A percentile compares a stretch with the other conserved stretches of the same genome.
Conservation (phyloP, 2,329 filamentous ascomycete genomes). For the Monilinia laxa region DNA sequence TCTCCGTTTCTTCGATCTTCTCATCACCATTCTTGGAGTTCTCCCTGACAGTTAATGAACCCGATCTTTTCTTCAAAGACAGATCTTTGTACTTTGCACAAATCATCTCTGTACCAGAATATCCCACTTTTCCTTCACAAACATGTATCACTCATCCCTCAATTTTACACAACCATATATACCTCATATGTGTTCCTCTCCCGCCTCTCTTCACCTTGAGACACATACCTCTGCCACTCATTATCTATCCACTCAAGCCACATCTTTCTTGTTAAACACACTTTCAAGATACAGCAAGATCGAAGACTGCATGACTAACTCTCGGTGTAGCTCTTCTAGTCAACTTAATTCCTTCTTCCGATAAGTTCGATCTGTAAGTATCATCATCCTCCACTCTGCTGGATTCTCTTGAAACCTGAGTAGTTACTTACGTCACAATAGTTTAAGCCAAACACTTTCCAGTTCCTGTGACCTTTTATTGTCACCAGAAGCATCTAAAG, state of each 20-base stretch:
- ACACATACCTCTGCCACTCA: not conserved
- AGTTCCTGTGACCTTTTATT: not conserved
- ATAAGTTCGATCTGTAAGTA: conserved; percentile 1
- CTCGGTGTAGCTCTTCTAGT: not conserved
- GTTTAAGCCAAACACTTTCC: not conserved
- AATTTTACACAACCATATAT: not conserved
- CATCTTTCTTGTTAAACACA: not conserved
- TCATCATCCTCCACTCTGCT: not conserved
- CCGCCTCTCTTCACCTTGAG: not conserved
- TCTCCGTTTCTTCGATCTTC: not conserved
- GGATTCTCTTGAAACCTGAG: not conserved
- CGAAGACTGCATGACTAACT: not conserved
- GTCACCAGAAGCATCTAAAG: not conserved
- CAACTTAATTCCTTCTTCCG: not conserved
- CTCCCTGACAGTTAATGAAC: not conserved
- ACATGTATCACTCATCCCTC: not conserved
- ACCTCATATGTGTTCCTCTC: not conserved
- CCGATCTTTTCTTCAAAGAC: not conserved
- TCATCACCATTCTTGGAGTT: not conserved
- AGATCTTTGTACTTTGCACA: not conserved
- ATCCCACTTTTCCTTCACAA: not conserved
- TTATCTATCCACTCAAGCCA: not conserved
- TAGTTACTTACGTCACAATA: not conserved
- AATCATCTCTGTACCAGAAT: not conserved
- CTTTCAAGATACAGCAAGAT: not conserved